phyloP scores from a whole-genome alignment of 2,329 filamentous ascomycete species.

The Colletotrichum sp. region DNA sequence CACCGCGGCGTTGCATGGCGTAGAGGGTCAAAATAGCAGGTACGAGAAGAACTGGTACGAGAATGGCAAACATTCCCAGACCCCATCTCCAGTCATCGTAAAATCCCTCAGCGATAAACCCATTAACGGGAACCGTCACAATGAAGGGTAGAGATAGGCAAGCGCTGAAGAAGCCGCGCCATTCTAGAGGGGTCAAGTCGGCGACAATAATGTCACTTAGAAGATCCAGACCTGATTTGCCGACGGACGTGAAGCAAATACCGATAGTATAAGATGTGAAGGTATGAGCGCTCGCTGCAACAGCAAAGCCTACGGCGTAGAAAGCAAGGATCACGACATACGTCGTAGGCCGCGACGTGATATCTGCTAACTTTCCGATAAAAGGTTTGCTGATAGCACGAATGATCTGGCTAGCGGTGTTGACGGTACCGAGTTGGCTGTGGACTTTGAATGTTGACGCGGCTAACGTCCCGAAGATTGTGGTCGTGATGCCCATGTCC shows the following conservation, averaged over 20 bases:
- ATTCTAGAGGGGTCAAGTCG: slow-evolving; percentile 39
- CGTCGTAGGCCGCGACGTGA: slow-evolving; percentile 42
- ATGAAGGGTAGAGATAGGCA: slow-evolving; percentile 32
- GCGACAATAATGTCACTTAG: slow-evolving; percentile 41
- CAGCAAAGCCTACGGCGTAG: slow-evolving; percentile 37
- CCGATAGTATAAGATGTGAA: slow-evolving; percentile 39
- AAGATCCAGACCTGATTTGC: slow-evolving; percentile 42
- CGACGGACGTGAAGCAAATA: slow-evolving; percentile 40
- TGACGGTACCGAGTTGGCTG: slow-evolving; percentile 35
- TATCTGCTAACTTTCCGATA: slow-evolving; percentile 41
- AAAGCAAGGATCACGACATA: slow-evolving; percentile 45
- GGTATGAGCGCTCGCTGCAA: slow-evolving; percentile 34
- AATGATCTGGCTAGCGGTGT: slow-evolving; percentile 38
- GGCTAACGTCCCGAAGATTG: slow-evolving; percentile 38
- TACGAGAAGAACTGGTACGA: slow-evolving; percentile 60
- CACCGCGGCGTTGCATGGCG: slow-evolving; percentile 63
- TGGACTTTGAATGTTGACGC: slow-evolving; percentile 37
- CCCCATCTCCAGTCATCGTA: slow-evolving; percentile 65
- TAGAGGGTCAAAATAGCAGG: slow-evolving; percentile 61
- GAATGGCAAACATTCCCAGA: slow-evolving; percentile 67
- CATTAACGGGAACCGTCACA: slow-evolving; percentile 44
- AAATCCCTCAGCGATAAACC: slow-evolving; percentile 45
- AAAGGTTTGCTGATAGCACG: slow-evolving; percentile 43
- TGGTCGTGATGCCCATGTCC: slow-evolving; percentile 40
- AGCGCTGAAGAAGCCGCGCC: slow-evolving; percentile 40